Percentiles rank a stretch among this genome's conserved stretches.
These are phyloP conservation scores for Hypoxylon lienhwacheense DNA, from an alignment of 495 filamentous ascomycete genomes.

Conservation along the genomic window DNA sequence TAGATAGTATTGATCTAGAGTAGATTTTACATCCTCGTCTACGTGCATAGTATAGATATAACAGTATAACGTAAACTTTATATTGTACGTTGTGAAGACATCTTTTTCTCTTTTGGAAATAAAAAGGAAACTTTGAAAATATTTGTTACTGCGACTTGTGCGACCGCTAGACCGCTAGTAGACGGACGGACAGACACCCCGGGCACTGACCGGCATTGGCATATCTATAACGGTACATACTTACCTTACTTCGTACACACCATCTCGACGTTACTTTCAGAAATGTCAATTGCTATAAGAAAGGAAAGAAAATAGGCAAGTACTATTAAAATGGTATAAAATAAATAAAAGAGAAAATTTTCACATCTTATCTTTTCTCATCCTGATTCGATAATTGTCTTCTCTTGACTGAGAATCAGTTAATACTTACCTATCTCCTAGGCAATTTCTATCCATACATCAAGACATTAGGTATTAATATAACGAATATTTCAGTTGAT, in stretches of 20 bases:
- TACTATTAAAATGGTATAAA: neutral
- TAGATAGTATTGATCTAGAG: no score
- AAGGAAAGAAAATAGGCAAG: neutral
- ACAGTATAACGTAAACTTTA: no score
- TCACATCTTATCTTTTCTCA: neutral
- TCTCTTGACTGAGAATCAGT: neutral
- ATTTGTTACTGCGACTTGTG: constrained; percentile 19
- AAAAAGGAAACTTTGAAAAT: neutral
- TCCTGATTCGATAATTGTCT: no score
- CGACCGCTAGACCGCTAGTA: constrained; percentile 26
- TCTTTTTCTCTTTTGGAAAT: no score
- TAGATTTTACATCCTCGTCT: no score
- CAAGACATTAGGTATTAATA: no score
- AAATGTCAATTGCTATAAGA: constrained; percentile 4
- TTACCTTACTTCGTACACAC: constrained; percentile 17
- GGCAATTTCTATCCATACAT: no score
- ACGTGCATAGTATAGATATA: no score
- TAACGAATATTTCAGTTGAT: neutral
- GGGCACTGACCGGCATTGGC: constrained; percentile 12
- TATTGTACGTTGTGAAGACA: no score
- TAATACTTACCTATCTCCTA: no score
- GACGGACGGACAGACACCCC: constrained; percentile 1
- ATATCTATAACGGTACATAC: constrained; percentile 1
- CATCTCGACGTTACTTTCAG: constrained; percentile 12
- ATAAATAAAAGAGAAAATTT: constrained; percentile 2